Evolutionary conservation across 805 yeast species (phyloP).

Genomic region (Candida germanica): DNA sequence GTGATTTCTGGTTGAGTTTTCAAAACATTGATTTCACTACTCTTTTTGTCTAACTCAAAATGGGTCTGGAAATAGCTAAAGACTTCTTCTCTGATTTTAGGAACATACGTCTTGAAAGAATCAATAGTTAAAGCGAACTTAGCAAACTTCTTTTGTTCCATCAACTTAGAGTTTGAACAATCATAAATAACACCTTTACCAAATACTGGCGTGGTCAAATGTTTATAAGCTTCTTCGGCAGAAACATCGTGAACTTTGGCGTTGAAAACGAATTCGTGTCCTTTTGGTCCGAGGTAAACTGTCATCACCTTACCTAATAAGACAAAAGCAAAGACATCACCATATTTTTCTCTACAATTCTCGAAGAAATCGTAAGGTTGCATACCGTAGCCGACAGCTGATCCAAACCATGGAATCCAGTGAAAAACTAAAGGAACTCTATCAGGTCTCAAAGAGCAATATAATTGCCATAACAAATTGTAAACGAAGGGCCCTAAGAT

Average conservation of each 20-base stretch:
- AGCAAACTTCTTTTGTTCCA: conserved; percentile 98
- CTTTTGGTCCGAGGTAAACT: conserved; percentile 94
- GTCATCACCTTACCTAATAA: conserved; percentile 91
- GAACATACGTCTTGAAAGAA: conserved; percentile 81
- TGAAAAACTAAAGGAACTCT: conserved; percentile 88
- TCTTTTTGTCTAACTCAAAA: conserved; percentile 39
- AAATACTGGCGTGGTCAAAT: conserved; percentile 98
- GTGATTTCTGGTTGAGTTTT: conserved; percentile 91
- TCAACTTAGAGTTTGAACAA: conserved; percentile 87
- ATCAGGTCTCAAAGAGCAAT: conserved; percentile 71
- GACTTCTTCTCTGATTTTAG: conserved; percentile 79
- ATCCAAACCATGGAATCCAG: conserved; percentile 95
- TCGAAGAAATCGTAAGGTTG: conserved; percentile 90
- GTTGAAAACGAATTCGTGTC: conserved; percentile 94
- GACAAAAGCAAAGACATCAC: conserved; percentile 90
- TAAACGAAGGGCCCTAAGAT: conserved; percentile 59
- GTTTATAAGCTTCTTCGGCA: conserved; percentile 95
- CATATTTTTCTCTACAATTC: conserved; percentile 73
- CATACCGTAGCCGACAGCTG: conserved; percentile 86
- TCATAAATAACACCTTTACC: conserved; percentile 98
- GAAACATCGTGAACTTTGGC: conserved; percentile 85
- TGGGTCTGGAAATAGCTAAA: conserved; percentile 58
- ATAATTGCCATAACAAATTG: conserved; percentile 62
- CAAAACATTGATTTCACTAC: conserved; percentile 66
- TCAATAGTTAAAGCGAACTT: conserved; percentile 85